Evolutionary conservation across 2,329 filamentous ascomycete species (phyloP).

Genomic region (Celoporthe dispersa): DNA sequence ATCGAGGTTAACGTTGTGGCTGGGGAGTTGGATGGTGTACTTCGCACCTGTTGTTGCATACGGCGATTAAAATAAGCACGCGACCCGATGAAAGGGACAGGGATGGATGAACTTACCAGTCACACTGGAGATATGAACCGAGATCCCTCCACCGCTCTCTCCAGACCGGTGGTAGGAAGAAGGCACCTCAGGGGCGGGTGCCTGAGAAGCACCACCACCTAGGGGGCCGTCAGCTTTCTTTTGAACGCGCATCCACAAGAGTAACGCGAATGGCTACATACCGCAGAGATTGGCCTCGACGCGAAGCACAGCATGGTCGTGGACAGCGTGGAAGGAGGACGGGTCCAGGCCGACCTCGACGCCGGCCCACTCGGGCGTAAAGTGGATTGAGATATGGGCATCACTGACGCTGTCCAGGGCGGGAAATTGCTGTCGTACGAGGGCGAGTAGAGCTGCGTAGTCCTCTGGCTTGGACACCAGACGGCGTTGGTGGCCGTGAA

Average conservation of each 20-base stretch:
- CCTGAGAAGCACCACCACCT: background rate
- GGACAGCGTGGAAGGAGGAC: background rate
- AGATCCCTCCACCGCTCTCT: background rate
- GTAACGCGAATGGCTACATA: background rate
- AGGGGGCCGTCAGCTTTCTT: background rate
- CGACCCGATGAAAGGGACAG: background rate
- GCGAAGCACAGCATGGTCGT: background rate
- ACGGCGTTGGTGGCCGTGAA: background rate
- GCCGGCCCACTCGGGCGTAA: background rate
- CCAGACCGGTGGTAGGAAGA: background rate
- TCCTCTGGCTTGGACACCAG: background rate
- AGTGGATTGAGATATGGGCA: background rate
- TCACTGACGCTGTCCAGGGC: background rate
- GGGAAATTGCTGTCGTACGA: background rate
- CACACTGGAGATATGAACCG: background rate
- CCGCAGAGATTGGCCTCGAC: background rate
- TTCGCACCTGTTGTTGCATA: background rate
- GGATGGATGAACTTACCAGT: background rate
- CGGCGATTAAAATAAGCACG: background rate
- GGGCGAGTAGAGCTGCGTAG: background rate
- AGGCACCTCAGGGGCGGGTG: background rate
- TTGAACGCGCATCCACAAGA: background rate
- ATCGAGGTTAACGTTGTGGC: background rate
- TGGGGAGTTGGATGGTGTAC: background rate
- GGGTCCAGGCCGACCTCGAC: no score